These are phyloP conservation scores for Dictyophora rubrovolvata DNA, from an alignment of 768 basidiomycete species.

Conservation along the genomic window DNA sequence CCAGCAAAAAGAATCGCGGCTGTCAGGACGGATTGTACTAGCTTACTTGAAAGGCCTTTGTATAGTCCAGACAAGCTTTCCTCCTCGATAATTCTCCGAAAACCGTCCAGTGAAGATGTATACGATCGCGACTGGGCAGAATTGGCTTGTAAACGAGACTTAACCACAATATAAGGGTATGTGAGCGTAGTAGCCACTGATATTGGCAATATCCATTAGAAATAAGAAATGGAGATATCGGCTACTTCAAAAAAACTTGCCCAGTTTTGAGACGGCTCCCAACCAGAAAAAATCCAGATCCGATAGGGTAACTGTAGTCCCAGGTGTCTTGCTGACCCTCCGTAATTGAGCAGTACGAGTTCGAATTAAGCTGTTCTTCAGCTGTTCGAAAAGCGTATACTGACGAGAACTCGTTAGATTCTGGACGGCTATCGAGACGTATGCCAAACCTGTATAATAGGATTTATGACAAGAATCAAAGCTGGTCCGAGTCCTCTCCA, in stretches of 20 bases:
- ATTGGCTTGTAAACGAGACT: constrained; percentile 71
- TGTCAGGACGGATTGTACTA: constrained; percentile 84
- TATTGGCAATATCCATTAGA: constrained; percentile 18
- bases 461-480: constrained; percentile 88
- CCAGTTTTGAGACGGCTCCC: constrained; percentile 88
- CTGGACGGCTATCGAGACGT: neutral
- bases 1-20: constrained; percentile 90
- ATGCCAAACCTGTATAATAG: constrained; percentile 52
- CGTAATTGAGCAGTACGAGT: constrained; percentile 46
- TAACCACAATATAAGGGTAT: constrained; percentile 72
- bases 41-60: constrained; percentile 79
- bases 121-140: constrained; percentile 58
- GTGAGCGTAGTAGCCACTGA: constrained; percentile 41
- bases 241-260: constrained; percentile 27
- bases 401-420: constrained; percentile 24
- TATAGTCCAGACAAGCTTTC: constrained; percentile 83
- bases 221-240: constrained; percentile 26
- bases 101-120: constrained; percentile 64
- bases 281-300: constrained; percentile 91
- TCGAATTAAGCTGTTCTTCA: constrained; percentile 74
- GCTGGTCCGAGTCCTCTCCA: constrained; percentile 93
- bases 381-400: constrained; percentile 91
- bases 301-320: constrained; percentile 41
- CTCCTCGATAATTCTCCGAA: constrained; percentile 65
- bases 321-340: constrained; percentile 30